Base-by-base conservation (phyloP, 2,329 filamentous ascomycete species). In the Phaeophleospora eucalypticola region DNA sequence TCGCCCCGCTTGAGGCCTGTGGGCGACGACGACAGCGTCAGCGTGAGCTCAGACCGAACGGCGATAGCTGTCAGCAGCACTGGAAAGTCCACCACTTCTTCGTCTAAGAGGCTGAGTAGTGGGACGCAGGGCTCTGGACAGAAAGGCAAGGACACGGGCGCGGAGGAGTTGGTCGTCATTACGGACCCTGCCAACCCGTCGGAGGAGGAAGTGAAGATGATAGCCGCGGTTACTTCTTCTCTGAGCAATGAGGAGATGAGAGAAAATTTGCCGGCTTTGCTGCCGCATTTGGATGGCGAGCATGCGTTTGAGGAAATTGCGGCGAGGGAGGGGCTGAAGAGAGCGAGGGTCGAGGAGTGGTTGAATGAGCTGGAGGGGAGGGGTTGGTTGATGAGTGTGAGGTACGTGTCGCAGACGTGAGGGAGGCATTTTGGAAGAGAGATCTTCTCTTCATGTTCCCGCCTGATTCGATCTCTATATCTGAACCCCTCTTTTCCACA, bases 201-300 rank as follows among this genome's bases (percentile, higher is more conserved):
- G 0, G 39, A 34, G 27, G 57, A 49, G n/a, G 51, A 59, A 32
- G 36, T n/a, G 9, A 46, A 41, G 32, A 41, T 51, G 1, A 32
- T 61, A 4, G 43, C 50, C 16, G 41, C 35, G 18, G 39, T 58
- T 4, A 42, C 36, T 20, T 44, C 24, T 10, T 40, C 41, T 6
- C 27, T 63, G 1, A 41, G 37, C 2, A 76, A 82, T 52, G 71
- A 73, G 14, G 79, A 82, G 48, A 67, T 87, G 12, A 75, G 80
- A 35, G 77, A 81, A 46, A 77, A 80, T 39, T 95, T 89, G 86
- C 79, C 81, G 2, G 73, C 78, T 36, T 82, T 95, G 58, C 78
- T 84, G 59, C 88, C 86, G 66, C 93, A 96, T 67, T 88, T 97
- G 58, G 90, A 97, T 65, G 93, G 93, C 1, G 79, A 78, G 46